phyloP scores from a whole-genome alignment of 495 filamentous ascomycete genomes.

The Pyronema omphalodes region DNA sequence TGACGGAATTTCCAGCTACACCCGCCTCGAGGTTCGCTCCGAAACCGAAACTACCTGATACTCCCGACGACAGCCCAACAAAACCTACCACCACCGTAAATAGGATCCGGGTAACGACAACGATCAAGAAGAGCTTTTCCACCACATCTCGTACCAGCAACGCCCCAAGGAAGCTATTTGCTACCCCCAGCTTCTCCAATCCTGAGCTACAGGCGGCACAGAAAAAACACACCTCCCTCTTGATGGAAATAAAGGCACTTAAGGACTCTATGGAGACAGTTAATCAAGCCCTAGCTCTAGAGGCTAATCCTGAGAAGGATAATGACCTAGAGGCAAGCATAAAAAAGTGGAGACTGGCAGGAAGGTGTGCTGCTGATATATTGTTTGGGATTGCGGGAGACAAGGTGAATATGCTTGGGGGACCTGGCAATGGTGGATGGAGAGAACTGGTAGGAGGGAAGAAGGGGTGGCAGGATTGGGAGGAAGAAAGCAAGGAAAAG shows the following conservation, averaged over 20 bases:
- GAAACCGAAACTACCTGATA: no score
- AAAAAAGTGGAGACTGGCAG: conserved; percentile 24
- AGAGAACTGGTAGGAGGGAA: conserved; percentile 18
- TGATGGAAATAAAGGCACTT: conserved; percentile 9
- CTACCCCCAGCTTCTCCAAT: conserved; percentile 1
- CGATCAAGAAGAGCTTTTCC: background rate
- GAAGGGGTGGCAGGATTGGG: conserved; percentile 4
- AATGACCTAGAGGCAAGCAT: conserved; percentile 27
- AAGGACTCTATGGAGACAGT: conserved; percentile 15
- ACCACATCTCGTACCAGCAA: background rate
- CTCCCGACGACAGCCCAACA: background rate
- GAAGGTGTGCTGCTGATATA: conserved; percentile 17
- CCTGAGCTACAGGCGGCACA: conserved; percentile 16
- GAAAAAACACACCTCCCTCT: conserved; percentile 14
- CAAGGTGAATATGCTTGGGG: conserved; percentile 20
- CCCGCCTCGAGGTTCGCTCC: background rate
- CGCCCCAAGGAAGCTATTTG: background rate
- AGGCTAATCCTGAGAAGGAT: conserved; percentile 14
- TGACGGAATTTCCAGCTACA: background rate
- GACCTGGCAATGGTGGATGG: conserved; percentile 14
- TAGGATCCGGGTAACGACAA: background rate
- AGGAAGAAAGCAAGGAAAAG: conserved; percentile 19
- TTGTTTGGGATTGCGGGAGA: conserved; percentile 21
- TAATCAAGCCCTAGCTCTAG: conserved; percentile 19
- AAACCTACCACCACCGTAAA: background rate